Percentiles rank a stretch among this genome's conserved stretches.
Evolutionary conservation across 2,329 filamentous ascomycete species (phyloP).

Genomic region (Cryphonectria naterciae): DNA sequence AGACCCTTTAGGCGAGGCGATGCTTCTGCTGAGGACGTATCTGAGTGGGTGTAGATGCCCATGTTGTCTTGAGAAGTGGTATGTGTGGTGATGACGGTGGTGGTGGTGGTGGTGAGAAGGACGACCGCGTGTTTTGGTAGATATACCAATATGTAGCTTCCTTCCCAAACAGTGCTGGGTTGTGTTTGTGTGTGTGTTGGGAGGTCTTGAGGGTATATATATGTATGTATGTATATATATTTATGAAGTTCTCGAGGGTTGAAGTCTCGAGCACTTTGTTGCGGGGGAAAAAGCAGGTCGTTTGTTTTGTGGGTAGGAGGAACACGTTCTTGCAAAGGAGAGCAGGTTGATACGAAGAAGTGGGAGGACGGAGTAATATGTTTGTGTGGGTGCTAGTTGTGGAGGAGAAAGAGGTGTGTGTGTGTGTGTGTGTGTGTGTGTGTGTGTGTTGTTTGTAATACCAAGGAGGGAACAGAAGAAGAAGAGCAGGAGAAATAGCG

Average conservation of each 20-base stretch:
- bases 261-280: not conserved
- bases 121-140: not conserved
- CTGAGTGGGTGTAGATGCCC: conserved; percentile 31
- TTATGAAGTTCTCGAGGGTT: not conserved
- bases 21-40: conserved; percentile 45
- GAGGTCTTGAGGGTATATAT: not conserved
- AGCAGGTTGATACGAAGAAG: conserved; percentile 9
- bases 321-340: not conserved
- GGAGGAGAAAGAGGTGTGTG: not conserved
- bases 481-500: conserved; percentile 3
- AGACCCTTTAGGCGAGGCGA: conserved; percentile 43
- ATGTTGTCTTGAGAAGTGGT: conserved; percentile 14
- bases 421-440: not conserved
- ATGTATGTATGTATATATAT: not conserved
- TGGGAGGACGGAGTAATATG: not conserved
- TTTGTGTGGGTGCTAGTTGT: not conserved
- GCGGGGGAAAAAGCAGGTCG: not conserved
- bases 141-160: not conserved
- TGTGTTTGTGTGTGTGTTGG: not conserved
- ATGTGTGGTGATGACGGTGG: conserved; percentile 8
- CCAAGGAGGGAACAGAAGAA: not conserved
- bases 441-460: conserved; percentile 1
- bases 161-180: conserved; percentile 10
- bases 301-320: not conserved
- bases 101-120: not conserved